A percentile compares a stretch with the other conserved stretches of the same genome.
Conservation (phyloP, 2,329 filamentous ascomycete genomes). For the Ceratocystis colombiana region DNA sequence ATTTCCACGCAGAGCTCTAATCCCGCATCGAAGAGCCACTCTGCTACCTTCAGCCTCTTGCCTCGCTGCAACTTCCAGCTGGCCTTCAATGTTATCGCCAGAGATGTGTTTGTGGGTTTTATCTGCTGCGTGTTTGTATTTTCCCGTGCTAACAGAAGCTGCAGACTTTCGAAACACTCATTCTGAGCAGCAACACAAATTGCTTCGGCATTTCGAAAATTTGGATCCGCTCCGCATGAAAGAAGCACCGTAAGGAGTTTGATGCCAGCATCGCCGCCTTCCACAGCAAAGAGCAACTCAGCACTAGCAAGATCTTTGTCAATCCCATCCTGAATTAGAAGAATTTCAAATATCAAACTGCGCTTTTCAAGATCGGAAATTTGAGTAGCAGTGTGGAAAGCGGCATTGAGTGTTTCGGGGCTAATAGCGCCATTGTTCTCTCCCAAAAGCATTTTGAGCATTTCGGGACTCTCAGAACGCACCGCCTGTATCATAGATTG, state of each 20-base stretch:
- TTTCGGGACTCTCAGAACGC: conserved; percentile 40
- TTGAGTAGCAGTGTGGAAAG: conserved; percentile 47
- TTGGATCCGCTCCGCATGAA: conserved; percentile 44
- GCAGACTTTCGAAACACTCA: conserved; percentile 41
- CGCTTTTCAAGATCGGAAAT: conserved; percentile 42
- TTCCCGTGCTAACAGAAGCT: conserved; percentile 43
- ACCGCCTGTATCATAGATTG: conserved; percentile 47
- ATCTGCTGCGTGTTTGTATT: conserved; percentile 37
- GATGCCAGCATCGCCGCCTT: conserved; percentile 42
- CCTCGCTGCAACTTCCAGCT: conserved; percentile 43
- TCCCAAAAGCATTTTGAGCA: conserved; percentile 43
- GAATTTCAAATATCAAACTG: conserved; percentile 41
- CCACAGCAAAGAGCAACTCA: conserved; percentile 44
- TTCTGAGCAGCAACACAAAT: conserved; percentile 46
- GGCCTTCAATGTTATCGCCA: conserved; percentile 44
- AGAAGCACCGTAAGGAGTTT: conserved; percentile 44
- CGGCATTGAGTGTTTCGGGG: conserved; percentile 37
- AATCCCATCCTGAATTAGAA: conserved; percentile 41
- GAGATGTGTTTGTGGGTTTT: conserved; percentile 39
- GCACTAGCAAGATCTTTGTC: conserved; percentile 43
- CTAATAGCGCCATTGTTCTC: conserved; percentile 35
- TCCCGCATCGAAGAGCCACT: conserved; percentile 44
- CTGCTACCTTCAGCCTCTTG: conserved; percentile 40
- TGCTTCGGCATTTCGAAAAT: conserved; percentile 46
- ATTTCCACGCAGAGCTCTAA: conserved; percentile 41